Evolutionary conservation across 163 green algal species (phyloP), one percentile per base, ranked within the genome.

Genomic region (Prototheca wickerhamii): DNA sequence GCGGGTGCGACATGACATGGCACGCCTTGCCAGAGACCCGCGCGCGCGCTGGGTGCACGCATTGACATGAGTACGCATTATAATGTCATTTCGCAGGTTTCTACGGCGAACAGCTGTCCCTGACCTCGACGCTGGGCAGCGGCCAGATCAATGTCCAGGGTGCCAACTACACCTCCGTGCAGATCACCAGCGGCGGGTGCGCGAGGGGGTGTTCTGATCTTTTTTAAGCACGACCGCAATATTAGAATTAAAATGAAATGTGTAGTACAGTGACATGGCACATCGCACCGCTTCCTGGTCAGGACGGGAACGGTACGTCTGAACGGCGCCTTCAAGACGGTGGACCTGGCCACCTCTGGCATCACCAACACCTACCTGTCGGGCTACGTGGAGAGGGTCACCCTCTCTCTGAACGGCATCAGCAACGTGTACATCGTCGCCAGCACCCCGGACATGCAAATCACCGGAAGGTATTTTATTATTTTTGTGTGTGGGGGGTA

Each of bases 321-420:
- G 21, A 49, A 43, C 4, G 66, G 58, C 18, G 26, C 35, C 30
- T 65, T 43, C 8, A 43, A 61, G 5, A 49, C 30, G 0, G 66
- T 67, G 3, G 18, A 50, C 1, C 28, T 72, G 3, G 10, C 23
- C 3, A 23, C 59, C 8, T 57, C 54, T 0, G 66, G 66, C 51
- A 72, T 72, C 50, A 60, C 58, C 43, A 58, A 63, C 51, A 23
- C 58, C 37, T 72, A 67, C 52, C 23, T 67, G 32, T n/a, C n/a
- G n/a, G n/a, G n/a, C n/a, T n/a, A n/a, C n/a, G n/a, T n/a, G n/a
- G n/a, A n/a, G n/a, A n/a, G 10, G 10, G 37, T 44, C 37, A 44
- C 10, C 37, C 10, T 44, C 10, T 10, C 10, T 15, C 37, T 44
- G 37, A 21, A 10, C 10, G 37, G 37, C 10, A 44, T 44, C 1